These are phyloP conservation scores for Scorias spongiosa DNA, from an alignment of 2,329 filamentous ascomycete genomes.

Conservation along the genomic window DNA sequence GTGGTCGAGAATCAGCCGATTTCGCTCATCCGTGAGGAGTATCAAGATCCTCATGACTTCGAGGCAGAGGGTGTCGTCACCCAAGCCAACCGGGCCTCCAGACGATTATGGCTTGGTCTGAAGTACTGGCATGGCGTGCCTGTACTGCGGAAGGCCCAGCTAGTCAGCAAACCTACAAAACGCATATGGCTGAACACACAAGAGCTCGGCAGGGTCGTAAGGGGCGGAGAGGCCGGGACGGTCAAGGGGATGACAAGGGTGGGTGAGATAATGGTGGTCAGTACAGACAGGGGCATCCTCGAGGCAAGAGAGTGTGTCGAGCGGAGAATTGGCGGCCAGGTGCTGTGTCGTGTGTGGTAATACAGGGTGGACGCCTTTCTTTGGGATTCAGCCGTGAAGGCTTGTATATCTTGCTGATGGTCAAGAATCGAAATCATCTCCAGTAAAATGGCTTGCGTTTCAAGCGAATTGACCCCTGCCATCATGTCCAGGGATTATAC, in stretches of 20 bases:
- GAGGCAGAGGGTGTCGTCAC: conserved; percentile 19
- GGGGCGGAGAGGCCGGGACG: conserved; percentile 51
- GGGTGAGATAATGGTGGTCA: conserved; percentile 70
- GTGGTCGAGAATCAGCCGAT: conserved; percentile 13
- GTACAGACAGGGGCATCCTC: conserved; percentile 61
- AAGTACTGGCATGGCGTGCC: conserved; percentile 81
- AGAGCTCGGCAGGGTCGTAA: conserved; percentile 48
- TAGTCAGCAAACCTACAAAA: conserved; percentile 62
- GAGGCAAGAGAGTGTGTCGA: conserved; percentile 73
- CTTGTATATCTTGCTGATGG: too few relatives aligned
- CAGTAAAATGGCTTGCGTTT: too few relatives aligned
- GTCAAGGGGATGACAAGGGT: conserved; percentile 58
- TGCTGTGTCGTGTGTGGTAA: conserved; percentile 54
- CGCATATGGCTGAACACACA: conserved; percentile 49
- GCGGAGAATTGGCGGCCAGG: conserved; percentile 63
- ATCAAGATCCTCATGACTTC: conserved; percentile 13
- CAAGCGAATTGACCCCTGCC: too few relatives aligned
- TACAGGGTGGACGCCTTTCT: not conserved
- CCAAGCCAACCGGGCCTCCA: conserved; percentile 49
- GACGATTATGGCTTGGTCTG: conserved; percentile 73
- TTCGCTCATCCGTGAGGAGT: conserved; percentile 9
- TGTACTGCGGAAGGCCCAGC: conserved; percentile 50
- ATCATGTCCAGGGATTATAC: too few relatives aligned
- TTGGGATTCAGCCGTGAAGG: too few relatives aligned
- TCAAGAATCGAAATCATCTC: too few relatives aligned